A percentile compares a stretch with the other conserved stretches of the same genome.
These are phyloP conservation scores for Aphanocladium album DNA, from an alignment of 2,329 filamentous ascomycete genomes.

Conservation along the genomic window DNA sequence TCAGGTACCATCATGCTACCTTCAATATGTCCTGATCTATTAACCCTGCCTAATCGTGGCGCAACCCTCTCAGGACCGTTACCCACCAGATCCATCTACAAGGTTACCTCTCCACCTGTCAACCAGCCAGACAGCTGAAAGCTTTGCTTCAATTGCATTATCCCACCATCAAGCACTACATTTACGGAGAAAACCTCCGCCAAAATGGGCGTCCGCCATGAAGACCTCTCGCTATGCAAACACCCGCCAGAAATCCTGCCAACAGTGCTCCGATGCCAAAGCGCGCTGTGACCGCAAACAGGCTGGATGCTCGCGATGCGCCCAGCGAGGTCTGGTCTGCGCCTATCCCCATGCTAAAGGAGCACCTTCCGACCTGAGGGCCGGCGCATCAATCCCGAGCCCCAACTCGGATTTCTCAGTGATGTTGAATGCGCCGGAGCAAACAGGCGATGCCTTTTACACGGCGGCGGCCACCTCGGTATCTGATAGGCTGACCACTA, in stretches of 20 bases:
- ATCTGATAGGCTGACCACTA: not conserved
- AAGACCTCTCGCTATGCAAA: slow-evolving; percentile 2
- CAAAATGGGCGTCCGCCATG: not conserved
- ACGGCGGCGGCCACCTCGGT: not conserved
- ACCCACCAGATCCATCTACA: no score
- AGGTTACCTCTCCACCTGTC: no score
- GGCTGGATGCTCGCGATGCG: not conserved
- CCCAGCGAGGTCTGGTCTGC: not conserved
- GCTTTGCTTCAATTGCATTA: no score
- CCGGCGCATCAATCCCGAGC: not conserved
- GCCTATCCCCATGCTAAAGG: not conserved
- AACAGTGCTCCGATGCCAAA: slow-evolving; percentile 1
- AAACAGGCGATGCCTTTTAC: not conserved
- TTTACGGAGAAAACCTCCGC: not conserved
- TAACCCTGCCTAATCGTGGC: no score
- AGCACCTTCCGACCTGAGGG: not conserved
- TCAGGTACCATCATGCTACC: no score
- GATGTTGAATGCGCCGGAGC: not conserved
- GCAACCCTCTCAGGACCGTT: no score
- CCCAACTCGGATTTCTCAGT: not conserved
- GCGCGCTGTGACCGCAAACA: slow-evolving; percentile 5
- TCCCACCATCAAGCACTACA: not conserved
- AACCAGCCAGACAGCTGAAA: no score
- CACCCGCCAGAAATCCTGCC: slow-evolving; percentile 7
- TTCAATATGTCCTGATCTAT: no score